Conservation (phyloP, 345 rosid species). For the Kernera saxatilis region DNA sequence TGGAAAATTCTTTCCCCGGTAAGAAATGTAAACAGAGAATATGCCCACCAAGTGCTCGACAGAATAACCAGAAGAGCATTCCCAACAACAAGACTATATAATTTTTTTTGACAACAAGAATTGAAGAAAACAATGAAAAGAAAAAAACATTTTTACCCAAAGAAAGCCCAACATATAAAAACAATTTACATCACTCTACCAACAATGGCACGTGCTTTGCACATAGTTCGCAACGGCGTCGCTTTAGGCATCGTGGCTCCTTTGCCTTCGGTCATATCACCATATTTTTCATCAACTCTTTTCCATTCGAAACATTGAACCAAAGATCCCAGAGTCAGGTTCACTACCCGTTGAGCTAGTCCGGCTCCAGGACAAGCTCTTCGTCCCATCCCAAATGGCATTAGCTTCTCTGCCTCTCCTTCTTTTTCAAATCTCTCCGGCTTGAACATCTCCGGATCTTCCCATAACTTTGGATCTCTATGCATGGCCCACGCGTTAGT, state of each 20-base stretch:
- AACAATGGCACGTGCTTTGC: background rate
- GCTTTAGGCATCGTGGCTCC: background rate
- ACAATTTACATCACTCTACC: background rate
- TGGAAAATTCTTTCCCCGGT: no score
- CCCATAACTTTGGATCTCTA: constrained; percentile 45
- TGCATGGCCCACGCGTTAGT: constrained; percentile 64
- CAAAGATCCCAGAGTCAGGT: background rate
- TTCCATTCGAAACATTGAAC: constrained; percentile 2
- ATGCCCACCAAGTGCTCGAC: no score
- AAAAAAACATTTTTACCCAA: no score
- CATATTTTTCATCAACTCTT: background rate
- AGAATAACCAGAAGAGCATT: no score
- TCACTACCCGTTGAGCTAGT: background rate
- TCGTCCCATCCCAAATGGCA: constrained; percentile 6
- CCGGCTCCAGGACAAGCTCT: background rate
- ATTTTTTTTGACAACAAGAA: no score
- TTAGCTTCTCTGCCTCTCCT: background rate
- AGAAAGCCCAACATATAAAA: no score
- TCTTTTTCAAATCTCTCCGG: constrained; percentile 35
- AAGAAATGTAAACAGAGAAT: no score
- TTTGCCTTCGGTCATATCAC: background rate
- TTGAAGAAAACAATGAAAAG: no score
- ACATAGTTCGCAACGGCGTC: background rate
- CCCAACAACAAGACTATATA: no score
- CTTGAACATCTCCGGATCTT: constrained; percentile 37